Conservation (phyloP, 345 rosid genomes). For the Linum tenue region DNA sequence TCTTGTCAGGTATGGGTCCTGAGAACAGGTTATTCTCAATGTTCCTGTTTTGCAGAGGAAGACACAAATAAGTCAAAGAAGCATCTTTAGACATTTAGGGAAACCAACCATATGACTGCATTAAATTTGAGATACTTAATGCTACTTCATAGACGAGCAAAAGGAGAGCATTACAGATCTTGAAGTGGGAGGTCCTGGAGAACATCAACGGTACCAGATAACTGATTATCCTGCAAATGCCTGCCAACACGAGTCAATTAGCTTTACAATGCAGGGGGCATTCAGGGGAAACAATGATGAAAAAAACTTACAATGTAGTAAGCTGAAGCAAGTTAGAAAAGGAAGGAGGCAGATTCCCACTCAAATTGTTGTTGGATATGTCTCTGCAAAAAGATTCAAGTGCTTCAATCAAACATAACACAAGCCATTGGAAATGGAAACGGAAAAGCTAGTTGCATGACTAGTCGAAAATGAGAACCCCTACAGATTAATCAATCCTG, state of each 20-base stretch:
- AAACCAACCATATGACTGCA: neutral
- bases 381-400: constrained; percentile 46
- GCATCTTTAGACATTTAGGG: constrained; percentile 4
- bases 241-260: constrained; percentile 44
- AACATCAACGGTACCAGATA: constrained; percentile 82
- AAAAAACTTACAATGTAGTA: constrained; percentile 66
- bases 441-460: neutral
- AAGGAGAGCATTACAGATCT: constrained; percentile 51
- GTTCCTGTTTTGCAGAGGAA: constrained; percentile 43
- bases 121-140: neutral
- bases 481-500: constrained; percentile 75
- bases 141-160: constrained; percentile 8
- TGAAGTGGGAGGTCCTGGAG: constrained; percentile 72
- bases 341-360: constrained; percentile 76
- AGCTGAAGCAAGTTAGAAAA: constrained; percentile 45
- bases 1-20: constrained; percentile 79
- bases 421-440: constrained; percentile 7
- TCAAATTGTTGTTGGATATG: constrained; percentile 70
- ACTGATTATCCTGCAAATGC: constrained; percentile 74
- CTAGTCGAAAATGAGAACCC: constrained; percentile 20
- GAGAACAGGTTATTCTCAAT: constrained; percentile 76
- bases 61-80: constrained; percentile 7
- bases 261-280: constrained; percentile 13
- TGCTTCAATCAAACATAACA: constrained; percentile 13
- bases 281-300: neutral